A percentile compares a stretch with the other conserved stretches of the same genome.
Evolutionary conservation across 2,329 filamentous ascomycete genomes (phyloP).

Genomic region (Ceratocystis papillata): DNA sequence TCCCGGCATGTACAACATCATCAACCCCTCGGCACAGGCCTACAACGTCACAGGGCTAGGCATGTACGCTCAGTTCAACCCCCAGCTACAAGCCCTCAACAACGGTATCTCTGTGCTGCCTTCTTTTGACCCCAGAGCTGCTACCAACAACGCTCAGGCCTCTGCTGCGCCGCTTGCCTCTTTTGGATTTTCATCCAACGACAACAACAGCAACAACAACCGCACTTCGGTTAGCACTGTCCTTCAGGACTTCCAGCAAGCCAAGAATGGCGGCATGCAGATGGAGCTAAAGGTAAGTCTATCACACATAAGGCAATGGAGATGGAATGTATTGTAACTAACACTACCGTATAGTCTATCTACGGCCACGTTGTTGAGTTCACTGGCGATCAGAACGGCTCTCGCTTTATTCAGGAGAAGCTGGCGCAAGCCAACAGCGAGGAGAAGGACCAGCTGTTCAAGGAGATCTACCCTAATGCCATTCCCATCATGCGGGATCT

Average conservation of each 20-base stretch:
- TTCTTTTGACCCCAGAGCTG: slow-evolving; percentile 1
- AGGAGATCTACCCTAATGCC: slow-evolving; percentile 73
- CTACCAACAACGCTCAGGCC: not conserved
- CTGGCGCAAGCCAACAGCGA: slow-evolving; percentile 88
- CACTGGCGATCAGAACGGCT: slow-evolving; percentile 89
- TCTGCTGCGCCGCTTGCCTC: not conserved
- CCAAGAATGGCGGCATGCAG: slow-evolving; percentile 57
- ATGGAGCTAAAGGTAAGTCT: slow-evolving; percentile 63
- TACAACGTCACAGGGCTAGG: not conserved
- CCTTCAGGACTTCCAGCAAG: slow-evolving; percentile 69
- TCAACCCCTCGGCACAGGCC: not conserved
- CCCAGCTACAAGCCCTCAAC: slow-evolving; percentile 9
- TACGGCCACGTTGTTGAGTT: slow-evolving; percentile 85
- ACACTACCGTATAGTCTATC: slow-evolving; percentile 50
- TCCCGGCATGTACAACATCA: slow-evolving; percentile 8
- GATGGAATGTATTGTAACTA: not conserved
- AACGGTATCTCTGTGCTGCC: not conserved
- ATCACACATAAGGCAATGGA: not conserved
- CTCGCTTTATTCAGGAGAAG: slow-evolving; percentile 88
- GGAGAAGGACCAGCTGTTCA: slow-evolving; percentile 83
- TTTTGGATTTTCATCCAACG: slow-evolving; percentile 7
- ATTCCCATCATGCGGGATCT: slow-evolving; percentile 90
- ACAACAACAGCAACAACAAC: slow-evolving; percentile 32
- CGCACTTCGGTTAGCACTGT: slow-evolving; percentile 43
- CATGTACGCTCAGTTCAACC: slow-evolving; percentile 10